Conservation (phyloP, 352 stramenopile species). For the Blastocystis sp. region DNA sequence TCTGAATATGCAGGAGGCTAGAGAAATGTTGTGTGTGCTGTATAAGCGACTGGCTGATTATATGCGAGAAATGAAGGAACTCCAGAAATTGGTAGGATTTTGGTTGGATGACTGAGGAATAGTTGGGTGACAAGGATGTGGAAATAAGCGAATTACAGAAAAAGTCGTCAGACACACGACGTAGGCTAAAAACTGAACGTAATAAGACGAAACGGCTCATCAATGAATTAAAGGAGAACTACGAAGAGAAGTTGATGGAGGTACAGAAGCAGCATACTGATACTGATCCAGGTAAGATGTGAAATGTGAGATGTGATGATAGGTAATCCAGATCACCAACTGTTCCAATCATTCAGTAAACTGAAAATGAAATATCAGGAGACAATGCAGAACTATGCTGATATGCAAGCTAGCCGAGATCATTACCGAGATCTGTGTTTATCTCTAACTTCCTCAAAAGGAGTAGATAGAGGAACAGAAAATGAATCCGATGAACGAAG, state of each 20-base stretch:
- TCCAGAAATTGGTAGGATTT: not conserved
- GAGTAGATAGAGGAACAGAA: not conserved
- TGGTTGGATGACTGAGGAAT: not conserved
- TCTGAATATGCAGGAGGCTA: not conserved
- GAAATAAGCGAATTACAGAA: not conserved
- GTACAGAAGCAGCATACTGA: not conserved
- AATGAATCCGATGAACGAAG: not conserved
- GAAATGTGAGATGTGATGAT: not conserved
- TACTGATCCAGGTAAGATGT: not conserved
- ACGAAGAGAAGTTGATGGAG: slow-evolving; percentile 9
- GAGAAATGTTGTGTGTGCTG: slow-evolving; percentile 15
- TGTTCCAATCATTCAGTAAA: not conserved
- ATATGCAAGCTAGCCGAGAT: not conserved
- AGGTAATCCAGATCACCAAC: not conserved
- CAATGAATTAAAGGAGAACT: not conserved
- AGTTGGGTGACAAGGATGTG: slow-evolving; percentile 13
- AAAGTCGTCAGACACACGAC: not conserved
- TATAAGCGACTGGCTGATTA: not conserved
- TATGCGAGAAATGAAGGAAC: not conserved
- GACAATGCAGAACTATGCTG: too few relatives aligned
- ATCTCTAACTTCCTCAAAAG: not conserved
- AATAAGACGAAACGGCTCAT: not conserved
- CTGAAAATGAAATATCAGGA: not conserved
- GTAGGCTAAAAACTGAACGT: not conserved
- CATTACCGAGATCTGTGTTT: not conserved